Evolutionary conservation across 2,329 filamentous ascomycete genomes (phyloP), one percentile per base, ranked within the genome.

Genomic region (Alternaria sp.): DNA sequence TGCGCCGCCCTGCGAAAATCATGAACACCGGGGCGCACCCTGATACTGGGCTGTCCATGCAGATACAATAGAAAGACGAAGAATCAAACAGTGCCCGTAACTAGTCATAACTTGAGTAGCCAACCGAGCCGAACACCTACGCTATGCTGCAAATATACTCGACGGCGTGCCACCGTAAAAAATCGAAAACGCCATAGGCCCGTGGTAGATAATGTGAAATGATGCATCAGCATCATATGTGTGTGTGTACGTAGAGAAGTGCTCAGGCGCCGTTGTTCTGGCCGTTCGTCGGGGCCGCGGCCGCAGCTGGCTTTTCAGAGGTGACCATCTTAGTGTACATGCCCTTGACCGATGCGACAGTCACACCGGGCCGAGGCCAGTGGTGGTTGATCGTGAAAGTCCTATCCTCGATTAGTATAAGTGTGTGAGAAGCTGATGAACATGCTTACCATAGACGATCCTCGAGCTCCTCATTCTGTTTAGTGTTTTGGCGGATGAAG

Each of bases 401-500:
- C 80, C 80, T 82, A 28, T 23, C 18, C 26, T 45, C 4, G 41
- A 56, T 80, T 64, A 80, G 74, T 28, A 41, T 58, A 9, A 18
- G 54, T 9, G 20, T 8, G 21, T 30, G 8, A 23, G 14, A 12
- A 10, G 12, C 7, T 4, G 18, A 5, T 23, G 12, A 12, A 10
- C 14, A 18, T 20, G 74, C 84, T 78, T 78, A 86, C 85, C 85
- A 87, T 60, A 87, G 82, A 55, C 84, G 83, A 53, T 83, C 82
- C 69, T 86, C 84, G 44, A 86, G 74, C 63, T 79, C 78, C 37
- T 77, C 73, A 28, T 83, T 82, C 55, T 82, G 82, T 33, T 78
- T 74, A 47, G 76, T 75, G 58, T 84, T 78, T 28, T 82, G 81
- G 54, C 87, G 85, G 65, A 90, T 86, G 71, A 89, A 90, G 60